A percentile compares a stretch with the other conserved stretches of the same genome.
phyloP scores from a whole-genome alignment of 2,329 filamentous ascomycete genomes.

The Apiospora sp. region DNA sequence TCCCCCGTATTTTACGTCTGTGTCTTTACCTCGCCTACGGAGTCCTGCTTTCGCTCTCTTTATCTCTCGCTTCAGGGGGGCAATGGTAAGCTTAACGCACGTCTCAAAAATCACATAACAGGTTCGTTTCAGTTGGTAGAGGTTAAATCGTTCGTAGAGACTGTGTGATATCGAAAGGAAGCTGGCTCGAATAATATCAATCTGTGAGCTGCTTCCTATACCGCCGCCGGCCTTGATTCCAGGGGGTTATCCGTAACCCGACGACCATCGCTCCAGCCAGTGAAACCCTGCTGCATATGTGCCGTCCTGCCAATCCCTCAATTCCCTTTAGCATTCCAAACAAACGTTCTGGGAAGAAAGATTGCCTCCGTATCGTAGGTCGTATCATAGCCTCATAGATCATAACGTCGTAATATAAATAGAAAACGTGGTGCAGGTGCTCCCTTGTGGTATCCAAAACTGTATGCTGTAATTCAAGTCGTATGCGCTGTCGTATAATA shows the following conservation, averaged over 20 bases:
- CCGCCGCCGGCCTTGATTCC: background rate
- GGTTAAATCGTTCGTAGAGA: background rate
- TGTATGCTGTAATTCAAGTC: background rate
- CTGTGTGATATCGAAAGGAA: background rate
- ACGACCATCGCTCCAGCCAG: background rate
- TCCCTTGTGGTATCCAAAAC: background rate
- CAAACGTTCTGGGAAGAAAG: background rate
- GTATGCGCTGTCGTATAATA: background rate
- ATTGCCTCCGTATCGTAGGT: background rate
- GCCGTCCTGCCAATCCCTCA: background rate
- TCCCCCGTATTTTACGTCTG: background rate
- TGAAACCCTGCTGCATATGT: background rate
- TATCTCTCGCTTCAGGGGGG: background rate
- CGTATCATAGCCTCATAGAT: background rate
- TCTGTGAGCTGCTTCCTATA: background rate
- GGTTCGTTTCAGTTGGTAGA: background rate
- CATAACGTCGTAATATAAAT: background rate
- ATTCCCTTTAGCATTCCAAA: background rate
- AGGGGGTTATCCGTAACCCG: background rate
- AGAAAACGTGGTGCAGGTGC: background rate
- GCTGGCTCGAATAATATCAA: background rate
- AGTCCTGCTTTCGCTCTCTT: background rate
- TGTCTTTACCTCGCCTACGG: background rate
- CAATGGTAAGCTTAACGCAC: background rate
- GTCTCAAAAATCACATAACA: background rate